Percentiles rank a stretch among this genome's conserved stretches.
Conservation (phyloP, 768 basidiomycete genomes). For the Leccinellum rugosiceps region DNA sequence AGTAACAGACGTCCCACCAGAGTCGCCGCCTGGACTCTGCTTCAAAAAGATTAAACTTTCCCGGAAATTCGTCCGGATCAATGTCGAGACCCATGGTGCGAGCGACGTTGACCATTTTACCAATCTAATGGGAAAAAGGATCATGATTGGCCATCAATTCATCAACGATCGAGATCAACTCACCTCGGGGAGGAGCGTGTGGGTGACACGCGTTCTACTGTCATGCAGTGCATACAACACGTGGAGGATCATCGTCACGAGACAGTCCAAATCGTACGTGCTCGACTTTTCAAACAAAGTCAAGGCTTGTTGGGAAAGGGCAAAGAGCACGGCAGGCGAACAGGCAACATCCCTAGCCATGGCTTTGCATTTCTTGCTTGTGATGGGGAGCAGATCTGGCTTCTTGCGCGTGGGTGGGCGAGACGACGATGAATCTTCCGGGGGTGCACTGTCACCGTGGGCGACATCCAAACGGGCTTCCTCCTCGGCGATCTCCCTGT, state of each 20-base stretch:
- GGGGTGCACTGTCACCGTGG: constrained; percentile 15
- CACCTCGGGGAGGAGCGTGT: constrained; percentile 29
- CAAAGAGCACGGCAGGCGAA: constrained; percentile 40
- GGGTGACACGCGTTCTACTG: constrained; percentile 41
- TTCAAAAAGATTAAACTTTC: constrained; percentile 47
- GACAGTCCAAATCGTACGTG: constrained; percentile 52
- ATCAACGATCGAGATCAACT: constrained; percentile 27
- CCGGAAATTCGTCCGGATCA: constrained; percentile 54
- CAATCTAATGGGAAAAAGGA: constrained; percentile 41
- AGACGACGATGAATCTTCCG: constrained; percentile 23
- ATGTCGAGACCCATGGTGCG: constrained; percentile 58
- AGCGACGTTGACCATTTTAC: constrained; percentile 67
- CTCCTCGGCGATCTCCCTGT: constrained; percentile 28
- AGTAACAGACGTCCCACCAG: constrained; percentile 81
- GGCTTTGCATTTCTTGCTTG: constrained; percentile 26
- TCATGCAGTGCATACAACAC: constrained; percentile 53
- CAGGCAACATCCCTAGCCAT: constrained; percentile 28
- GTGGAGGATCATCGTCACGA: constrained; percentile 58
- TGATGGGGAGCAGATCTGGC: constrained; percentile 12
- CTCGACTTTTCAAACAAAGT: constrained; percentile 40
- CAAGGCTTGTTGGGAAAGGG: constrained; percentile 48
- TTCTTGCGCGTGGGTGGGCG: constrained; percentile 22
- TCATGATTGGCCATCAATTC: constrained; percentile 19
- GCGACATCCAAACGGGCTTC: constrained; percentile 24
- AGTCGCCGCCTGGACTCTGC: constrained; percentile 52